Evolutionary conservation across 225 moss, liverwort and hornwort species (phyloP), one percentile per base, ranked within the genome.

Genomic region (Sphagnum tenellum): DNA sequence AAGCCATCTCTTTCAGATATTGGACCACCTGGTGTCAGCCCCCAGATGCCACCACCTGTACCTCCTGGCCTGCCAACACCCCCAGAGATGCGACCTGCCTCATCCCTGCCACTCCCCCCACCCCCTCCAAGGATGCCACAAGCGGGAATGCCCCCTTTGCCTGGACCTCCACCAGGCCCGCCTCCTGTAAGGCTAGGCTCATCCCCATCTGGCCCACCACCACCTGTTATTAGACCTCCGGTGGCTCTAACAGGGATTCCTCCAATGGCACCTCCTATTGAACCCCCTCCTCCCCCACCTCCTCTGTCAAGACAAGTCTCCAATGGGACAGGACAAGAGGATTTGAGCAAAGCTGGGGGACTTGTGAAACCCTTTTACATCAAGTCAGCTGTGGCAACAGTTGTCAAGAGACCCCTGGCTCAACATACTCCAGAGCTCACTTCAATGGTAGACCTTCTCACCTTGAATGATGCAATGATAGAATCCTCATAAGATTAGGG

Each of bases 371-470:
- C 88, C 11, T 93, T 93, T 14, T 93, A 87, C 74, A 66, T 98
- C n/a, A 98, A 92, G 64, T 93, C 96, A 45, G 96, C 96, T 63
- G 96, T 82, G 52, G 80, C 96, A 29, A 98, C 96, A 4, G 96
- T 98, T 48, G 81, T 98, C 3, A 98, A 90, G 72, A 82, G 96
- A 75, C 96, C 96, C 57, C 87, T 98, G 13, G 96, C 96, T 58
- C 96, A 98, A 71, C 96, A 98, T 70, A 98, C 90, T 65, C 96
- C 96, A 7, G 96, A 98, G 78, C 82, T 98, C 56, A 98, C 96
- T 5, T 98, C 96, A 61, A 98, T 98, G 96, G 96, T 96, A 76
- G 65, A 29, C 29, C 29, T 29, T 29, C 29, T 29, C 29, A 29
- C 29, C 29, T 29, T 1, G 1, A 29, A 29, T 29, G 29, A 29